Evolutionary conservation across 768 basidiomycete species (phyloP), one percentile per base, ranked within the genome.

Genomic region (Lactifluus hygrophoroides): DNA sequence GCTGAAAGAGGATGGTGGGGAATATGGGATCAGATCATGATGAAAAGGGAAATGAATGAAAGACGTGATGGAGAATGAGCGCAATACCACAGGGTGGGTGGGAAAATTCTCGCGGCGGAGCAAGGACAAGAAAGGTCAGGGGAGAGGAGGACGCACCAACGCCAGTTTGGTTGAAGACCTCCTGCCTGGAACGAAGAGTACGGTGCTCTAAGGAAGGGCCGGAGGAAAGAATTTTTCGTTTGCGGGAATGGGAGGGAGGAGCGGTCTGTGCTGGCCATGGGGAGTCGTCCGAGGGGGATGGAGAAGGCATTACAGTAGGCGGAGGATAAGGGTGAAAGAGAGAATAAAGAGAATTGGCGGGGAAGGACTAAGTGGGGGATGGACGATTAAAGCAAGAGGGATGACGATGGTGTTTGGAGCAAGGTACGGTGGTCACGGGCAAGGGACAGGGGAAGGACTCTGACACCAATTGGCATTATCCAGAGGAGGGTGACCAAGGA

Each of bases 231-330:
- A 45, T 27, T 48, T 10, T 60, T 30, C 62, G 59, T 37, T 52
- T 46, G 30, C 67, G 55, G 60, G 67, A 60, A 60, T 71, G 67
- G n/a, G 71, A 34, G 44, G 59, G 68, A 13, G 65, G 32, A 14
- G 72, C 55, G 0, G 80, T 82, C 67, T 68, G 72, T 11, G 58
- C 60, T 35, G 81, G 82, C 79, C 78, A 79, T 51, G 73, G 77
- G 46, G 63, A 67, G 56, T 71, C 66, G 64, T 70, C 59, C 21
- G 66, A 67, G 16, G n/a, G 70, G 66, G 55, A 46, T 58, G 69
- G 66, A 45, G 70, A 60, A 44, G 71, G 49, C 78, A 81, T 81
- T 57, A 43, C 60, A 51, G 23, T 23, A 53, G 47, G 35, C 48
- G 16, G 25, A 59, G 63, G 66, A 63, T 65, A 63, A 58, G 57